Base-by-base conservation (phyloP, 169 alveolate genomes). In the Prorocentrum cordatum region DNA sequence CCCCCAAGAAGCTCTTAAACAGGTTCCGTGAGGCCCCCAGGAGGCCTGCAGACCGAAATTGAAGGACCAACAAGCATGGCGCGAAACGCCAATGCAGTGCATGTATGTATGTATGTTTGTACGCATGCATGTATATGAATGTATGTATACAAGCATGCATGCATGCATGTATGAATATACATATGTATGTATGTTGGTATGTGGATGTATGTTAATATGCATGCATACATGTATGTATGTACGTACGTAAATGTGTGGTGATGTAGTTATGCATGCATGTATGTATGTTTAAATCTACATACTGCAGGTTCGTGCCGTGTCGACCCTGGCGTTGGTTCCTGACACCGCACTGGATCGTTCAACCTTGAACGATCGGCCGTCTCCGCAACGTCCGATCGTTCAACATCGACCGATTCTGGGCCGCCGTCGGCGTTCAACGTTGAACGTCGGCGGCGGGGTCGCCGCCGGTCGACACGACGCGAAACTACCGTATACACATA, bases 11-110 rank as follows among this genome's bases (percentile, higher is more conserved):
- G n/a, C n/a, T n/a, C n/a, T n/a, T n/a, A n/a, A n/a, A n/a, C n/a
- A n/a, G n/a, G n/a, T n/a, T n/a, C n/a, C n/a, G n/a, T n/a, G n/a
- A n/a, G n/a, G n/a, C n/a, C n/a, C n/a, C n/a, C n/a, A n/a, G n/a
- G n/a, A n/a, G n/a, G n/a, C n/a, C n/a, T n/a, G n/a, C n/a, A n/a
- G n/a, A n/a, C n/a, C n/a, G n/a, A n/a, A n/a, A n/a, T n/a, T n/a
- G n/a, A n/a, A n/a, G n/a, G n/a, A n/a, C 93, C 82, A 4, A 62
- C 22, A 9, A 36, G 58, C 50, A 35, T 31, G 38, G 38, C 36
- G 7, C 2, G 22, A 66, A 2, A 62, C 6, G 2, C 72, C 14
- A 10, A 27, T 14, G 2, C 3, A n/a, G 26, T 59, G 35, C 26
- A 18, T 18, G 3, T 59, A 26, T 59, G 2, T 26, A 59, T 59